Evolutionary conservation across 2,329 filamentous ascomycete genomes (phyloP), one percentile per base, ranked within the genome.

Genomic region (Pseudogymnoascus sp.): DNA sequence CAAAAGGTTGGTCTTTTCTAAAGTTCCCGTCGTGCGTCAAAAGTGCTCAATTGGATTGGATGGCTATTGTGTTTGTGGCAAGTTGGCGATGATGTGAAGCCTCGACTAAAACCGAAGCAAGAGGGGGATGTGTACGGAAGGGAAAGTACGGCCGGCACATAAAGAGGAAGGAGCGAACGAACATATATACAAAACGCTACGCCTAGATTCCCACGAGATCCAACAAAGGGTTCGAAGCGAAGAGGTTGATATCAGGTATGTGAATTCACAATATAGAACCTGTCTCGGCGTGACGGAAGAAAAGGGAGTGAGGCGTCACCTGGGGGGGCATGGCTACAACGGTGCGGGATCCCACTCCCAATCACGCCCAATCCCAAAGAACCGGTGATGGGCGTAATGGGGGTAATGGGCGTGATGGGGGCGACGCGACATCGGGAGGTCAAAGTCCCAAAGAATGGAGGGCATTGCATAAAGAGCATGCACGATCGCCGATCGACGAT

Each of bases 401-500:
- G 24, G 41, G 41, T 29, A 1, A 54, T 54, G 29, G 15, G 29
- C 29, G 47, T 13, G 29, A 54, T 54, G 47, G 15, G 47, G 29
- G 47, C 10, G 29, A 17, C 47, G 47, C 29, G 15, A 54, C 47
- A 54, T 54, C 29, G 47, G 47, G 47, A 54, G 47, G 6, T 54
- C 47, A 54, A n/a, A 33, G 47, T 54, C n/a, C 47, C 29, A 54
- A 6, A 54, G 47, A 33, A 54, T 5, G 47, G 47, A 54, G 47
- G 29, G 13, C 5, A 54, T 33, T 54, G 47, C 29, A 54, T 54
- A 33, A 35, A 35, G 47, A 33, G 1, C 26, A 54, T 54, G 47
- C 47, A 54, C 47, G 47, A 54, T 54, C 47, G 47, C 29, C 47
- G 47, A 54, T 54, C 47, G 47, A 33, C 47, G 47, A 54, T 54